These are phyloP conservation scores for Magnaporthiopsis rhizophila DNA, from an alignment of 2,329 filamentous ascomycete species.

Conservation along the genomic window DNA sequence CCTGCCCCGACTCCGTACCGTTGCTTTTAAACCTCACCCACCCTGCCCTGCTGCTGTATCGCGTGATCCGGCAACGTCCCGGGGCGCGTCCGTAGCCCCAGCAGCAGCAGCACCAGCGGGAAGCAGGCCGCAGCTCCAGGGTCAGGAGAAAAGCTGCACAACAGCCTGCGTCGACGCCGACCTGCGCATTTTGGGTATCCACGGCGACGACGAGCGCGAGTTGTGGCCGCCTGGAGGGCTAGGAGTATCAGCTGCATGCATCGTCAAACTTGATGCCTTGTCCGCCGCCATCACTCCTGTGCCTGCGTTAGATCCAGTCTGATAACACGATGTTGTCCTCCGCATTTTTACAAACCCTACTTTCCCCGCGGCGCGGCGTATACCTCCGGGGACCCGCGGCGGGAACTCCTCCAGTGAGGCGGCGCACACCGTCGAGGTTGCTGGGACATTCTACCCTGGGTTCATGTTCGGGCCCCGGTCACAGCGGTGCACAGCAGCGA, in stretches of 20 bases:
- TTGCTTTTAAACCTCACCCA: conserved; percentile 32
- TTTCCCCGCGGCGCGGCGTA: conserved; percentile 35
- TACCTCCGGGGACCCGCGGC: conserved; percentile 34
- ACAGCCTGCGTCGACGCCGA: conserved; percentile 43
- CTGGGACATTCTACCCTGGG: conserved; percentile 38
- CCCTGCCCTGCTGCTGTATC: conserved; percentile 23
- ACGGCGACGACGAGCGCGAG: conserved; percentile 38
- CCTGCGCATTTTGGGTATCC: conserved; percentile 37
- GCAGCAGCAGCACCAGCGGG: background rate
- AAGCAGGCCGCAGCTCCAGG: background rate
- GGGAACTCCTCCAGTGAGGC: conserved; percentile 30
- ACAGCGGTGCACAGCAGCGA: no score
- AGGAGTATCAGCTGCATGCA: conserved; percentile 47
- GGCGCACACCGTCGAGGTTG: conserved; percentile 36
- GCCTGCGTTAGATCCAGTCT: conserved; percentile 36
- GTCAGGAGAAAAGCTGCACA: conserved; percentile 36
- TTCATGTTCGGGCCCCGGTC: conserved; percentile 14
- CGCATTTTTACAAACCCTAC: conserved; percentile 21
- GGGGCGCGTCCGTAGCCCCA: conserved; percentile 19
- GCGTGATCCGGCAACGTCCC: conserved; percentile 37
- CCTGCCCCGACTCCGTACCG: conserved; percentile 51
- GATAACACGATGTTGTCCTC: background rate
- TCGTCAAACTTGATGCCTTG: conserved; percentile 53
- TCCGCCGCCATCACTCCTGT: conserved; percentile 52
- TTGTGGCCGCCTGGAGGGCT: conserved; percentile 42